These are phyloP conservation scores for Kwoniella sp. DNA, from an alignment of 768 basidiomycete species.

Conservation along the genomic window DNA sequence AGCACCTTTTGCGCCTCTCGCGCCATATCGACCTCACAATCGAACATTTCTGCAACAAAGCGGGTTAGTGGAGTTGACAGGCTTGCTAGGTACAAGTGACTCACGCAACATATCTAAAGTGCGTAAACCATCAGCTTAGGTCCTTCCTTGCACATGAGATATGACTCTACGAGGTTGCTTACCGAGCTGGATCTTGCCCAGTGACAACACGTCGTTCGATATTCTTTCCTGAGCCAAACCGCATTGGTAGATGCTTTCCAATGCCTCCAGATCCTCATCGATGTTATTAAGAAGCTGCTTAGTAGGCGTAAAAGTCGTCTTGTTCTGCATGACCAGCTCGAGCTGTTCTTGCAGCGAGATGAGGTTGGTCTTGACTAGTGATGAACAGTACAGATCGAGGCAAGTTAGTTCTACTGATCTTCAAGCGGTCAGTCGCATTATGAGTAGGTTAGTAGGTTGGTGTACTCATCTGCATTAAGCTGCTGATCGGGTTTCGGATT, in stretches of 20 bases:
- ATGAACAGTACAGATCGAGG: slow-evolving; percentile 56
- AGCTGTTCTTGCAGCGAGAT: slow-evolving; percentile 47
- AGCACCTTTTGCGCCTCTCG: slow-evolving; percentile 53
- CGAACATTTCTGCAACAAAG: slow-evolving; percentile 48
- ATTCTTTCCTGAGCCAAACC: slow-evolving; percentile 57
- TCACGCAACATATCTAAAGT: slow-evolving; percentile 45
- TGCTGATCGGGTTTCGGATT: slow-evolving; percentile 50
- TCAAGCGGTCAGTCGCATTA: too few species aligned
- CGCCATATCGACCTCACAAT: slow-evolving; percentile 50
- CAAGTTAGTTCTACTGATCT: slow-evolving; percentile 41
- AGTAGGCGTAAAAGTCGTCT: slow-evolving; percentile 32
- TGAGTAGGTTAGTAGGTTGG: not conserved
- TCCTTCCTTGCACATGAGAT: not conserved
- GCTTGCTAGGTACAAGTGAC: slow-evolving; percentile 1
- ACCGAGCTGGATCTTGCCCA: slow-evolving; percentile 58
- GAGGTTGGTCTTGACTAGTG: slow-evolving; percentile 54
- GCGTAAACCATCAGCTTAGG: slow-evolving; percentile 21
- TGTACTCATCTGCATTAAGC: slow-evolving; percentile 45
- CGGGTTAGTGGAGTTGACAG: not conserved
- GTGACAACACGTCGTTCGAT: slow-evolving; percentile 58
- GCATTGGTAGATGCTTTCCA: slow-evolving; percentile 58
- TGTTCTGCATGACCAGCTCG: slow-evolving; percentile 24
- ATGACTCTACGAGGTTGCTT: slow-evolving; percentile 13
- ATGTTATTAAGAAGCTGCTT: slow-evolving; percentile 45
- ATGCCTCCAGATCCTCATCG: slow-evolving; percentile 52